Conservation (phyloP, 2,329 filamentous ascomycete genomes). For the Penicillium sp. region DNA sequence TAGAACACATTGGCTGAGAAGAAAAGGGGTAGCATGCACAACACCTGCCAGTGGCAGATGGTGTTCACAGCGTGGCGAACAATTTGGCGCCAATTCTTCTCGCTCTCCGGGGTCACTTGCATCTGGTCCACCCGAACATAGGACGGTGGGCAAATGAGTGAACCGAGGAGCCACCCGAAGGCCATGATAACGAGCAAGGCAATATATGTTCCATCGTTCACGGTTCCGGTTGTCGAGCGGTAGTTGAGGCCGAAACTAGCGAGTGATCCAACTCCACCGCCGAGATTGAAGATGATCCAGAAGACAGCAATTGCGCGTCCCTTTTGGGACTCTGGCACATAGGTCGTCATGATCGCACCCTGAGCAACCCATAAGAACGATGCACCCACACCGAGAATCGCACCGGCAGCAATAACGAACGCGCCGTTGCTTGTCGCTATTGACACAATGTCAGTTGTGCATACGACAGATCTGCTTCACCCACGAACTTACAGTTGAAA, state of each 20-base stretch:
- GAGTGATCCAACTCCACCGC: slow-evolving; percentile 45
- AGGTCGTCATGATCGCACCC: slow-evolving; percentile 50
- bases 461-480: background rate
- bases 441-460: background rate
- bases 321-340: slow-evolving; percentile 44
- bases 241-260: slow-evolving; percentile 47
- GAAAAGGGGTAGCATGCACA: slow-evolving; percentile 53
- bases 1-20: slow-evolving; percentile 56
- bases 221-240: slow-evolving; percentile 42
- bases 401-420: slow-evolving; percentile 47
- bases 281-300: slow-evolving; percentile 49
- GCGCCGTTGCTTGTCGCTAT: slow-evolving; percentile 37
- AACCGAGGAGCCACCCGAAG: slow-evolving; percentile 48
- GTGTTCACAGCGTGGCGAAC: slow-evolving; percentile 36
- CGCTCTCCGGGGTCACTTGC: slow-evolving; percentile 36
- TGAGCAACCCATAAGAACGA: slow-evolving; percentile 49
- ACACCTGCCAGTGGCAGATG: slow-evolving; percentile 44
- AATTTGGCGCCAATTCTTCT: slow-evolving; percentile 39
- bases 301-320: slow-evolving; percentile 45
- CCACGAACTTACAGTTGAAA: slow-evolving; percentile 38
- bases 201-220: slow-evolving; percentile 51
- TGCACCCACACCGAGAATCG: slow-evolving; percentile 47
- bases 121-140: slow-evolving; percentile 42
- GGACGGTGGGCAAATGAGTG: slow-evolving; percentile 49
- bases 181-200: slow-evolving; percentile 50